Conservation (phyloP, 1,284 basidiomycete genomes). For the Ustilago esculenta region DNA sequence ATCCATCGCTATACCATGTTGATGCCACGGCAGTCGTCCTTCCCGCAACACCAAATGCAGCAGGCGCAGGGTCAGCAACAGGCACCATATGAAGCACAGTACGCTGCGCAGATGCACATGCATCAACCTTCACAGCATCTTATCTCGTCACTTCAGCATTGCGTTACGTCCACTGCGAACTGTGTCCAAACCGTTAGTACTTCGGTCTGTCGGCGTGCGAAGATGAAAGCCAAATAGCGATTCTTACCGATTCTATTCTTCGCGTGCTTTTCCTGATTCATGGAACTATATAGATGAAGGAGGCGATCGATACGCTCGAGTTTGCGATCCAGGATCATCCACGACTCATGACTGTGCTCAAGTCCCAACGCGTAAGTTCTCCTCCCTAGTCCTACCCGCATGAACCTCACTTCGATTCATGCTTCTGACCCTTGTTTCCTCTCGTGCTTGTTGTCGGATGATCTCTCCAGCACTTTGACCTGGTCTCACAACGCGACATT, state of each 20-base stretch:
- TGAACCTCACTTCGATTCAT: neutral
- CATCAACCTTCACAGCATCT: conserved; percentile 38
- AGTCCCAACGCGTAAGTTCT: conserved; percentile 32
- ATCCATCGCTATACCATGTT: conserved; percentile 7
- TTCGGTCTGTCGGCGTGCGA: too few relatives aligned
- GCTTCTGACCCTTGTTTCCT: neutral
- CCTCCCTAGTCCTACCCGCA: neutral
- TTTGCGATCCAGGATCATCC: conserved; percentile 46
- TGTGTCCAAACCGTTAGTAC: conserved; percentile 36
- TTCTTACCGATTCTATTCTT: too few relatives aligned
- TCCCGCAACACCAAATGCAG: conserved; percentile 21
- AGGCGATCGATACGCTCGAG: conserved; percentile 33
- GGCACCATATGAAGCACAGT: conserved; percentile 14
- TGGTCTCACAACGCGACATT: conserved; percentile 40
- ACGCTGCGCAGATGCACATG: conserved; percentile 18
- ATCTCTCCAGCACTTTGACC: conserved; percentile 34
- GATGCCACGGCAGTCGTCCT: conserved; percentile 33
- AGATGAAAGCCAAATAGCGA: too few relatives aligned
- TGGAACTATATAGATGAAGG: conserved; percentile 33
- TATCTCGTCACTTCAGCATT: conserved; percentile 33
- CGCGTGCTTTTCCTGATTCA: too few relatives aligned
- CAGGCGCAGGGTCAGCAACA: conserved; percentile 8
- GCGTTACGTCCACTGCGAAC: conserved; percentile 28
- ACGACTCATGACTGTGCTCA: conserved; percentile 44
- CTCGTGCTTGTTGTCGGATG: neutral